These are phyloP conservation scores for Paulownia fortunei DNA, from an alignment of 257 asterid genomes.

Conservation along the genomic window DNA sequence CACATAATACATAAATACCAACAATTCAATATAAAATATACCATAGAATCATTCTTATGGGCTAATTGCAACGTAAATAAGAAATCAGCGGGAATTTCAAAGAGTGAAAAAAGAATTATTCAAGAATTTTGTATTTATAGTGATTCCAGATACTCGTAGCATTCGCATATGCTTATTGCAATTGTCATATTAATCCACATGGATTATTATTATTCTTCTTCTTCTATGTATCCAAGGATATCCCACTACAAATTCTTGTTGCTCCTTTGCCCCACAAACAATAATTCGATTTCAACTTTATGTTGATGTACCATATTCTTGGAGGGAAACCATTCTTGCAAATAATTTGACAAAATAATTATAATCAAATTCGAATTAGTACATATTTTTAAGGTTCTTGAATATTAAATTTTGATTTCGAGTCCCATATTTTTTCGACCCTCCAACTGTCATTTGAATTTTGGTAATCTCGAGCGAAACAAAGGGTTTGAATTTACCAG, in stretches of 20 bases:
- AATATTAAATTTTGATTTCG: too few species aligned
- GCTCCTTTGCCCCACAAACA: not conserved
- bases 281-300: not conserved
- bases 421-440: too few species aligned
- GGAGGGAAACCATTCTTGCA: not conserved
- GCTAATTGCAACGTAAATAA: not conserved
- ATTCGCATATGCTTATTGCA: slow-evolving; percentile 7
- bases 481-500: too few species aligned
- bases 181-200: not conserved
- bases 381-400: too few species aligned
- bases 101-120: not conserved
- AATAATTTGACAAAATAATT: not conserved
- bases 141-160: not conserved
- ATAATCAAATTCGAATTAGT: too few species aligned
- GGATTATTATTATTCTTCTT: not conserved
- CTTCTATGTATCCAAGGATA: not conserved
- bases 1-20: too few species aligned
- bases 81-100: not conserved
- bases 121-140: not conserved
- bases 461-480: too few species aligned
- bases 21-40: too few species aligned
- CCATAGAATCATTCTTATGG: too few species aligned
- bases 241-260: not conserved
- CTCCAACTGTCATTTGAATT: too few species aligned
- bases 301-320: not conserved